Conservation (phyloP, 179 eudicot genomes). For the Carnegiea gigantea region DNA sequence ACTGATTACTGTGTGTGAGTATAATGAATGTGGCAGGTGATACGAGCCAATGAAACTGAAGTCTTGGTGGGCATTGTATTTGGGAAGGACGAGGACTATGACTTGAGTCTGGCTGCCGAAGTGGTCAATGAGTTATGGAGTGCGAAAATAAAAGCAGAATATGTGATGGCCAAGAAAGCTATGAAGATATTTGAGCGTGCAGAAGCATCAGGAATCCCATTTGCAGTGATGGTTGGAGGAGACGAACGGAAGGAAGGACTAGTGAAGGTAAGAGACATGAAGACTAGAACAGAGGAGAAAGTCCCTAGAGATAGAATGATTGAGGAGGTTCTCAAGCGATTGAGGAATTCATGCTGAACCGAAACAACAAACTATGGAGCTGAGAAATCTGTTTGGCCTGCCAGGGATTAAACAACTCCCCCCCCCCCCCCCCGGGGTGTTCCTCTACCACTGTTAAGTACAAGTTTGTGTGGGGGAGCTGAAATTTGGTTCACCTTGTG, state of each 20-base stretch:
- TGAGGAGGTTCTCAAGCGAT: conserved; percentile 46
- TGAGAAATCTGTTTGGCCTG: too few species aligned
- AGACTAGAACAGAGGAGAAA: conserved; percentile 44
- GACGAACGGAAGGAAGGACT: conserved; percentile 58
- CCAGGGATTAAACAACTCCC: too few species aligned
- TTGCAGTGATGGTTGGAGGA: conserved; percentile 77
- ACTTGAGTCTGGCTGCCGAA: conserved; percentile 60
- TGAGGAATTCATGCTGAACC: conserved; percentile 30
- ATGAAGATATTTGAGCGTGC: conserved; percentile 76
- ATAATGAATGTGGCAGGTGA: conserved; percentile 43
- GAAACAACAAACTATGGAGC: not conserved
- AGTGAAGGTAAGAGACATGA: conserved; percentile 67
- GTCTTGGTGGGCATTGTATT: conserved; percentile 66
- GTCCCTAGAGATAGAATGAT: conserved; percentile 53
- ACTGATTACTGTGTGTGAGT: conserved; percentile 9
- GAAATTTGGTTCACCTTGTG: too few species aligned
- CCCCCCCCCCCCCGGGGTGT: not conserved
- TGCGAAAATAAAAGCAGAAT: conserved; percentile 73
- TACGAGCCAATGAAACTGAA: conserved; percentile 82
- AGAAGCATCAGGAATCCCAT: conserved; percentile 66
- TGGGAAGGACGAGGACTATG: conserved; percentile 38
- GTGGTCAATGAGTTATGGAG: conserved; percentile 64
- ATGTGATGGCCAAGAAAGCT: conserved; percentile 48
- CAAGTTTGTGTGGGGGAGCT: not conserved
- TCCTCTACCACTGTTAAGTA: too few species aligned